phyloP scores from a whole-genome alignment of 1,284 basidiomycete species.

The Papiliotrema terrestris region DNA sequence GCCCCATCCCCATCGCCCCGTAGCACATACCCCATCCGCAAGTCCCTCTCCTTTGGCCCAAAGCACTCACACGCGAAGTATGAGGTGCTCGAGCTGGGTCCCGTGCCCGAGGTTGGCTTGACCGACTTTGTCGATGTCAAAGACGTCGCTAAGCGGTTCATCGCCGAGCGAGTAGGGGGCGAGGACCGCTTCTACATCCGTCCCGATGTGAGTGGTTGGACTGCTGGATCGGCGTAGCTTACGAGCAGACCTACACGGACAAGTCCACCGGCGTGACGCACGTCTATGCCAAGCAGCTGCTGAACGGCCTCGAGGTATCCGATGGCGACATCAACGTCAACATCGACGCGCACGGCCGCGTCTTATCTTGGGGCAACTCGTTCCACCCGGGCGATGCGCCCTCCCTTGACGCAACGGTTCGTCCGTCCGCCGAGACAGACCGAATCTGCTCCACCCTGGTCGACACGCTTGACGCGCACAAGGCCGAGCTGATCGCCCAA shows the following conservation, averaged over 20 bases:
- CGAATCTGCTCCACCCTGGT: conserved; percentile 21
- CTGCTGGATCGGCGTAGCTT: neutral
- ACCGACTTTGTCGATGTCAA: conserved; percentile 18
- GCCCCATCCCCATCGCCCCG: neutral
- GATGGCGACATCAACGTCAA: conserved; percentile 90
- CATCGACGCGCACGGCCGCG: conserved; percentile 64
- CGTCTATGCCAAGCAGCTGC: conserved; percentile 72
- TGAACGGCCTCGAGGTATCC: conserved; percentile 77
- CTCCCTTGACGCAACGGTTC: conserved; percentile 10
- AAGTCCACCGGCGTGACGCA: conserved; percentile 75
- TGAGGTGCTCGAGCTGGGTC: conserved; percentile 55
- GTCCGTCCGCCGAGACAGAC: conserved; percentile 17
- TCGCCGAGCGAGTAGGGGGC: conserved; percentile 26
- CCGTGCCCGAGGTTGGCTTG: conserved; percentile 58
- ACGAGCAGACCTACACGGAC: conserved; percentile 79
- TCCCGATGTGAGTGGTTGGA: conserved; percentile 41
- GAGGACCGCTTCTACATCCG: conserved; percentile 44
- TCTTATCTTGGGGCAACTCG: conserved; percentile 71
- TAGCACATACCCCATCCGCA: conserved; percentile 50
- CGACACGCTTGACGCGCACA: conserved; percentile 19
- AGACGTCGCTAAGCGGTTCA: conserved; percentile 27
- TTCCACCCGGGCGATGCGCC: conserved; percentile 31
- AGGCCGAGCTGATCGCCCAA: conserved; percentile 41
- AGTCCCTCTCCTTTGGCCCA: conserved; percentile 77
- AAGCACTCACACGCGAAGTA: conserved; percentile 66